A percentile compares a stretch with the other conserved stretches of the same genome.
phyloP scores from a whole-genome alignment of 805 yeast species.

The Torulaspora indica region DNA sequence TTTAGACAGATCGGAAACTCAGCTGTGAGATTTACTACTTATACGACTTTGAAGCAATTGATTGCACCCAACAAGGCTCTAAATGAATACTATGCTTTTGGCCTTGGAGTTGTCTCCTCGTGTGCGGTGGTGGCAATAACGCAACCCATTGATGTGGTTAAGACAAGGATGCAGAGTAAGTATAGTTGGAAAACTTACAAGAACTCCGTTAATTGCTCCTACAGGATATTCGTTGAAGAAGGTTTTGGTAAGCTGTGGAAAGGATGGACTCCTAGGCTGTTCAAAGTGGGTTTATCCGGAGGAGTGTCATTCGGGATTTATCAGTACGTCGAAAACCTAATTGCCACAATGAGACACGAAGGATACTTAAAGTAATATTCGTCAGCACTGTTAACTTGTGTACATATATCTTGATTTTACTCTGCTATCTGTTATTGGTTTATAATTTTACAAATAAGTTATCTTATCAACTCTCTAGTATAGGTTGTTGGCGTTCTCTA shows the following conservation, averaged over 20 bases:
- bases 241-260: slow-evolving; percentile 46
- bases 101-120: slow-evolving; percentile 59
- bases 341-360: slow-evolving; percentile 20
- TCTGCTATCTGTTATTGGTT: background rate
- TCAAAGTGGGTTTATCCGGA: slow-evolving; percentile 67
- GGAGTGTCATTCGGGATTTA: slow-evolving; percentile 64
- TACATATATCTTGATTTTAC: background rate
- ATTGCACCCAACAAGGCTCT: slow-evolving; percentile 43
- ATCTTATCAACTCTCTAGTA: slow-evolving; percentile 18
- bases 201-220: slow-evolving; percentile 56
- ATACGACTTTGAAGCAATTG: slow-evolving; percentile 69
- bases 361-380: slow-evolving; percentile 14
- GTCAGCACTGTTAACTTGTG: background rate
- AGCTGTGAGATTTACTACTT: slow-evolving; percentile 78
- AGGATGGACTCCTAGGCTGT: slow-evolving; percentile 62
- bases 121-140: slow-evolving; percentile 70
- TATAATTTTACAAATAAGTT: slow-evolving; percentile 1
- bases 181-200: slow-evolving; percentile 54
- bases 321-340: slow-evolving; percentile 46
- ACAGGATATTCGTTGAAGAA: slow-evolving; percentile 46
- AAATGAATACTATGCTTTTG: slow-evolving; percentile 35
- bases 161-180: slow-evolving; percentile 80
- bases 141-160: slow-evolving; percentile 85
- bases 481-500: slow-evolving; percentile 38
- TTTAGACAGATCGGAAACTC: slow-evolving; percentile 75